Evolutionary conservation across 1,284 basidiomycete species (phyloP).

Genomic region (Cryptococcus sp.): DNA sequence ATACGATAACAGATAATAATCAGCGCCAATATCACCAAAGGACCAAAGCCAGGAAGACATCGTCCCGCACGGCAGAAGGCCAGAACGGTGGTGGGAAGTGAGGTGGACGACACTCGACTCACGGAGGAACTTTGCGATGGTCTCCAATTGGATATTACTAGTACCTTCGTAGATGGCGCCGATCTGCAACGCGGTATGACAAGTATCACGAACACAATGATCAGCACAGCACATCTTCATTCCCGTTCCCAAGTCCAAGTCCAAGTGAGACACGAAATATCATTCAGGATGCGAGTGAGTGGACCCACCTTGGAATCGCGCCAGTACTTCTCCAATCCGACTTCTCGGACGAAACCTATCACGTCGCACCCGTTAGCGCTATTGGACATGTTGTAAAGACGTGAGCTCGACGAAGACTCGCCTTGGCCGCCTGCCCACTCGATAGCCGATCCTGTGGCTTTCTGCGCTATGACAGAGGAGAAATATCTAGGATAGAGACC

Average conservation of each 20-base stretch:
- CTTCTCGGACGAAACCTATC: conserved; percentile 83
- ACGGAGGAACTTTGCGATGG: conserved; percentile 83
- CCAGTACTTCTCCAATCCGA: conserved; percentile 92
- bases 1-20: not conserved
- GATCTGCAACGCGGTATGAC: conserved; percentile 2
- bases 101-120: conserved; percentile 18
- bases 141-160: conserved; percentile 93
- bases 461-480: conserved; percentile 84
- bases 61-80: too few relatives aligned
- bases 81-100: not conserved
- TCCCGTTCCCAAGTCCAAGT: conserved; percentile 25
- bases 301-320: conserved; percentile 87
- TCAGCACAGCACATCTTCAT: conserved; percentile 30
- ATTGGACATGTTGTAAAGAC: too few relatives aligned
- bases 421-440: conserved; percentile 95
- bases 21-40: too few relatives aligned
- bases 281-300: not conserved
- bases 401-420: not conserved
- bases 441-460: conserved; percentile 83
- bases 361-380: too few relatives aligned
- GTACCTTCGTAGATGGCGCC: conserved; percentile 95
- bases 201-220: conserved; percentile 30
- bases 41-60: too few relatives aligned
- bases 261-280: not conserved
- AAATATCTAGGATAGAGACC: conserved; percentile 60